Base-by-base conservation (phyloP, 345 rosid genomes). In the Ailanthus altissimus region DNA sequence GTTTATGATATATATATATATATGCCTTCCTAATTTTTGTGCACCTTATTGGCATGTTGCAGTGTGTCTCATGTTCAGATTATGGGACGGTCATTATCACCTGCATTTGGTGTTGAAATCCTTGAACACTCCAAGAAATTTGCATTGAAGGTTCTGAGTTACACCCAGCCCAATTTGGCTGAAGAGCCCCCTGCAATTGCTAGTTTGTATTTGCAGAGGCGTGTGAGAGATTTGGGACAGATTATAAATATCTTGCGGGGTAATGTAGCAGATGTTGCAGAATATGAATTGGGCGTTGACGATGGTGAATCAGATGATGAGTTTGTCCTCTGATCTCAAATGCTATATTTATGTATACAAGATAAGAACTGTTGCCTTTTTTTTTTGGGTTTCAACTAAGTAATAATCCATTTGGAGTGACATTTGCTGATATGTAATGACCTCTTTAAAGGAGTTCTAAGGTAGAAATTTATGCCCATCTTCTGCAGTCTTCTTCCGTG, bases 61-160 rank as follows among this genome's bases (percentile, higher is more conserved):
- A 96, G 99, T n/a, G 82, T 96, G 40, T 79, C 89, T 8, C 90
- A 90, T 67, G 97, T 93, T 53, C 82, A 86, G 80, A 91, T 84
- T 61, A 20, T 81, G 45, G 99, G 99, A 73, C 86, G 90, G 28
- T 85, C 93, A 3, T 70, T 93, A 56, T 86, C 82, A 43, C 87
- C 90, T 58, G 80, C 86, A 45, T 88, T 96, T 77, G 77, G 79
- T 18, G 77, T 83, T 56, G 85, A 81, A 76, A 81, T 79, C 4
- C 70, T 77, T 25, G 88, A 88, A 75, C 92, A 88, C 12, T 67
- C 85, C 0, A 93, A 88, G 45, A 86, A 83, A 69, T 87, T 92
- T 74, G 85, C 75, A 21, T 75, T 93, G 78, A 83, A 87, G 73
- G 91, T 74, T 16, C 60, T 65, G 77, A 87, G 87, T 64, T 86